A percentile compares a stretch with the other conserved stretches of the same genome.
Conservation (phyloP, 768 basidiomycete genomes). For the Lyophyllum decastes region DNA sequence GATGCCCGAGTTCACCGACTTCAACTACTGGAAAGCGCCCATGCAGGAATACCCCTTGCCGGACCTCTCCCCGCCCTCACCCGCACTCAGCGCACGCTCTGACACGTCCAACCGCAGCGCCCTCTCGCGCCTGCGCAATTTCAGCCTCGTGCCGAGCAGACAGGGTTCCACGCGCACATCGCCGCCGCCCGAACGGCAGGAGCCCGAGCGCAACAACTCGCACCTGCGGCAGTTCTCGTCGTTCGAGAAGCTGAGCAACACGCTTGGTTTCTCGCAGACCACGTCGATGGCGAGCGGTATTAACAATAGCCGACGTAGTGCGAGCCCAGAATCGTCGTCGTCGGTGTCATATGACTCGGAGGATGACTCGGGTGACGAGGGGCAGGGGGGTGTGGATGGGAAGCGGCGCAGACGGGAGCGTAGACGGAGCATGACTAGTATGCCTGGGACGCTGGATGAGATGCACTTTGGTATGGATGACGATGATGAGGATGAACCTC, state of each 20-base stretch:
- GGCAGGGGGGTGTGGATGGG: constrained; percentile 38
- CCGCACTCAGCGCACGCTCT: constrained; percentile 91
- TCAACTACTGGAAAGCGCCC: constrained; percentile 92
- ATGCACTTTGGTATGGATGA: constrained; percentile 57
- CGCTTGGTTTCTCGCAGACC: constrained; percentile 49
- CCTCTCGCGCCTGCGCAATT: constrained; percentile 73
- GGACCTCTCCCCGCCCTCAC: constrained; percentile 83
- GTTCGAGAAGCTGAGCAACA: constrained; percentile 68
- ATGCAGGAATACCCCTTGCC: constrained; percentile 80
- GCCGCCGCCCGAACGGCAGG: constrained; percentile 24
- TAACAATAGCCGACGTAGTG: constrained; percentile 34
- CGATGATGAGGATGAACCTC: constrained; percentile 42
- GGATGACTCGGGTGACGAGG: constrained; percentile 48
- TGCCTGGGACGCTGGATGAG: constrained; percentile 82
- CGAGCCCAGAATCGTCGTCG: constrained; percentile 62
- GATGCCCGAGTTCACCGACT: constrained; percentile 91
- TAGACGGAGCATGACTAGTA: constrained; percentile 74
- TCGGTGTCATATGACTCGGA: constrained; percentile 58
- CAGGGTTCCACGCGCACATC: constrained; percentile 31
- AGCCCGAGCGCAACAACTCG: constrained; percentile 28
- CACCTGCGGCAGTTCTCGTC: constrained; percentile 75
- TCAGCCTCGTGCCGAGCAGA: constrained; percentile 66
- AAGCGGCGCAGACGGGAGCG: constrained; percentile 43
- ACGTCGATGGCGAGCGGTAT: constrained; percentile 36
- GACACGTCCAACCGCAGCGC: constrained; percentile 79